Percentiles rank a stretch among this genome's conserved stretches.
phyloP scores from a whole-genome alignment of 177 flowering plant genomes.

The Vitis hybrid region DNA sequence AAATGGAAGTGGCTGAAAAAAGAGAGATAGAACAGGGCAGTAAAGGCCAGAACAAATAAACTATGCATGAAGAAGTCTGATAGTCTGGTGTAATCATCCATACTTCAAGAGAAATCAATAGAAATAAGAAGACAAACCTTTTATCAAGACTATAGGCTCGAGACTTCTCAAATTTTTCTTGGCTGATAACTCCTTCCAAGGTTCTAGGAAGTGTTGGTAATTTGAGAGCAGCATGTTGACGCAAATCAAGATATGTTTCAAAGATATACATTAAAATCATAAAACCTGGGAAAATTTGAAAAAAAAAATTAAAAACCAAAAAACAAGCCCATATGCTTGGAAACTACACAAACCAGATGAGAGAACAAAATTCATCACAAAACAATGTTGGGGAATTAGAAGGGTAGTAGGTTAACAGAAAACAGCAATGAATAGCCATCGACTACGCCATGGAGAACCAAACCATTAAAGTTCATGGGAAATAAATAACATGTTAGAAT shows the following conservation, averaged over 20 bases:
- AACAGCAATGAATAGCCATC: too few species aligned
- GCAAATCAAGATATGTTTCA: constrained; percentile 82
- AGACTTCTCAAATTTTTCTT: constrained; percentile 85
- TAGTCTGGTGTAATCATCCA: background rate
- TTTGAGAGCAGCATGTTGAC: constrained; percentile 84
- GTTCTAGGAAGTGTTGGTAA: constrained; percentile 81
- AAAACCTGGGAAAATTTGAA: constrained; percentile 50
- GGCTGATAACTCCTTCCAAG: constrained; percentile 78
- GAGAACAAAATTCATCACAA: too few species aligned
- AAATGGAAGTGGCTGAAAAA: constrained; percentile 83
- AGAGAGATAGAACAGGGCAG: constrained; percentile 5
- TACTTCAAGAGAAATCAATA: background rate
- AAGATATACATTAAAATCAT: constrained; percentile 79
- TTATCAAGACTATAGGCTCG: constrained; percentile 92
- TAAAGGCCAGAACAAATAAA: background rate
- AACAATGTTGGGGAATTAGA: too few species aligned
- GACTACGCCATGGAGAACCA: too few species aligned
- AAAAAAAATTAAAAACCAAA: background rate
- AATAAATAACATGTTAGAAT: too few species aligned
- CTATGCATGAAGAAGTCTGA: background rate
- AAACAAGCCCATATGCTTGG: background rate
- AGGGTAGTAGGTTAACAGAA: too few species aligned
- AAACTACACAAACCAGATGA: too few species aligned
- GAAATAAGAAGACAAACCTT: constrained; percentile 47
- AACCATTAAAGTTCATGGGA: too few species aligned